Evolutionary conservation across 2,329 filamentous ascomycete genomes (phyloP).

Genomic region (Fulvia fulva): DNA sequence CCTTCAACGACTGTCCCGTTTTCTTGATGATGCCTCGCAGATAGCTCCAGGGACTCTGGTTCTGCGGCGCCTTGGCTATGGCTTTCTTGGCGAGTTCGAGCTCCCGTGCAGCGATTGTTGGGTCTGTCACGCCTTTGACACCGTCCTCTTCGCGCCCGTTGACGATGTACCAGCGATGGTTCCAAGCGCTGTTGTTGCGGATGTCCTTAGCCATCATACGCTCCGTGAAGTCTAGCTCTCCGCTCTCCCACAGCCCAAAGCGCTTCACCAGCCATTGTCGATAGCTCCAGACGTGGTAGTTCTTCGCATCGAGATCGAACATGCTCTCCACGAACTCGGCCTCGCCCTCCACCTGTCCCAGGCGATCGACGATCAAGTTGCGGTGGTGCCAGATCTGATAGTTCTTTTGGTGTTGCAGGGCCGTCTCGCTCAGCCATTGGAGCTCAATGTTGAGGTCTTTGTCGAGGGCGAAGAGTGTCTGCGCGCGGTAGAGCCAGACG

Average conservation of each 20-base stretch:
- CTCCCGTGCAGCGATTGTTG: slow-evolving; percentile 67
- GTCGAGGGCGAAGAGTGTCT: slow-evolving; percentile 65
- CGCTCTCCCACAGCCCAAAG: slow-evolving; percentile 51
- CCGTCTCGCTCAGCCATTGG: slow-evolving; percentile 78
- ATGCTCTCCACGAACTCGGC: slow-evolving; percentile 72
- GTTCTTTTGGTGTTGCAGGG: slow-evolving; percentile 85
- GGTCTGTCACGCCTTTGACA: slow-evolving; percentile 37
- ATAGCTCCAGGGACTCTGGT: slow-evolving; percentile 93
- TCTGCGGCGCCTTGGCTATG: slow-evolving; percentile 79
- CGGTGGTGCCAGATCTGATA: slow-evolving; percentile 91
- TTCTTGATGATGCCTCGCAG: slow-evolving; percentile 71
- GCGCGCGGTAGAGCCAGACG: slow-evolving; percentile 93
- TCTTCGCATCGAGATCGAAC: slow-evolving; percentile 84
- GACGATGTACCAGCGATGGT: slow-evolving; percentile 90
- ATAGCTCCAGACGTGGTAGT: slow-evolving; percentile 98
- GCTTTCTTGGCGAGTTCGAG: slow-evolving; percentile 64
- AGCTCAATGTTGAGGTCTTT: slow-evolving; percentile 69
- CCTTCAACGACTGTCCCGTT: slow-evolving; percentile 49
- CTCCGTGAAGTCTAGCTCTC: slow-evolving; percentile 68
- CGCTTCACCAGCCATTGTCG: slow-evolving; percentile 71
- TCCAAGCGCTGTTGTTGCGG: slow-evolving; percentile 96
- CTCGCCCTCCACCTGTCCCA: slow-evolving; percentile 50
- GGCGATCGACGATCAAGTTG: slow-evolving; percentile 54
- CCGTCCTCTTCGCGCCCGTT: slow-evolving; percentile 56
- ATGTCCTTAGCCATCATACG: slow-evolving; percentile 73